Conservation (phyloP, 176 grass and related monocot genomes). For the Canna indica region DNA sequence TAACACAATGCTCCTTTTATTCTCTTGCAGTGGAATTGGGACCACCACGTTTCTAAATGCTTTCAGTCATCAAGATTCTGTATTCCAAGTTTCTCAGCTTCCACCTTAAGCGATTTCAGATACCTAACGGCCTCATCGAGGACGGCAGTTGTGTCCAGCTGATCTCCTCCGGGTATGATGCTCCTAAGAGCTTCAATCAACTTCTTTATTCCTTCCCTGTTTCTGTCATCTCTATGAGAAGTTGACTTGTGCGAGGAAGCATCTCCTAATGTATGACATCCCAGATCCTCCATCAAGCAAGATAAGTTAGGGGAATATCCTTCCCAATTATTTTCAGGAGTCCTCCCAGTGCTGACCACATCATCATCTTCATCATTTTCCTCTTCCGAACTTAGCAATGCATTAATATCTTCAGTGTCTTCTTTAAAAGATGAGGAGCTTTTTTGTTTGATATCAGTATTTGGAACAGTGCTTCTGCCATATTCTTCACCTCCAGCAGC, state of each 20-base stretch:
- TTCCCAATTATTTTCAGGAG: conserved; percentile 24
- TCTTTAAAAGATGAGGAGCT: conserved; percentile 43
- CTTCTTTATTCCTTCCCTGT: conserved; percentile 34
- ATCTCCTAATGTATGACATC: conserved; percentile 11
- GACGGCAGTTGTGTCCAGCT: conserved; percentile 45
- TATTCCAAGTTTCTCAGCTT: conserved; percentile 53
- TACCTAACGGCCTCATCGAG: conserved; percentile 64
- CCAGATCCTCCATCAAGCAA: conserved; percentile 16
- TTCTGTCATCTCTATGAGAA: conserved; percentile 15
- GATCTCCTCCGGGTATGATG: conserved; percentile 60
- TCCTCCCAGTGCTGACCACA: conserved; percentile 51
- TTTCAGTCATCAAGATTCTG: conserved; percentile 26
- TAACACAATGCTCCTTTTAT: conserved; percentile 14
- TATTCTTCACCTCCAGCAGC: conserved; percentile 17
- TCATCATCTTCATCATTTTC: conserved; percentile 51
- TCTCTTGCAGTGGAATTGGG: conserved; percentile 6
- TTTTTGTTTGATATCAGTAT: conserved; percentile 22
- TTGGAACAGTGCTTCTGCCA: conserved; percentile 18
- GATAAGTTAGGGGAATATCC: conserved; percentile 19
- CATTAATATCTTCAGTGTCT: conserved; percentile 65
- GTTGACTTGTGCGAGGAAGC: conserved; percentile 16
- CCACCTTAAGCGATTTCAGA: conserved; percentile 66
- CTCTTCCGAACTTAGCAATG: conserved; percentile 46
- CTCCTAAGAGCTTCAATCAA: conserved; percentile 40
- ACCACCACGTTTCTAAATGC: neutral